These are phyloP conservation scores for Chytriomyces hyalinus DNA, from an alignment of 192 early-diverging fungal species.

Conservation along the genomic window DNA sequence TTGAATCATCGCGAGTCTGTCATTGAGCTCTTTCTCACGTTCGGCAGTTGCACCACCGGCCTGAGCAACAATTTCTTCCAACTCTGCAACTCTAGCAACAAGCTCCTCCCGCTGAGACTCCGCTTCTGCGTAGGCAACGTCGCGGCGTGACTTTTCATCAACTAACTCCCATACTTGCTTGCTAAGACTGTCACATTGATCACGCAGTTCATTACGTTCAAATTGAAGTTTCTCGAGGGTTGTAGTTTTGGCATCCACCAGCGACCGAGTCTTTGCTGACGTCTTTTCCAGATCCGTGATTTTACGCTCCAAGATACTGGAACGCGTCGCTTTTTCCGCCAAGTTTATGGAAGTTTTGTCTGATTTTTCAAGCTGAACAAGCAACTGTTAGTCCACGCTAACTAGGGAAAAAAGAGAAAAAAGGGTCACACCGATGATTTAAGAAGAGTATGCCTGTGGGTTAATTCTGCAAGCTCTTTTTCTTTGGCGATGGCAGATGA, in stretches of 20 bases:
- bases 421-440: slow-evolving; percentile 20
- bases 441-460: slow-evolving; percentile 13
- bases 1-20: not conserved
- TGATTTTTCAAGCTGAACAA: slow-evolving; percentile 30
- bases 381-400: not conserved
- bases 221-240: slow-evolving; percentile 26
- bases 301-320: slow-evolving; percentile 23
- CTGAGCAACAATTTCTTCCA: slow-evolving; percentile 7
- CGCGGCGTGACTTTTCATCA: slow-evolving; percentile 3
- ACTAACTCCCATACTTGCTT: slow-evolving; percentile 18
- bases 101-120: slow-evolving; percentile 16
- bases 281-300: slow-evolving; percentile 35
- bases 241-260: slow-evolving; percentile 30
- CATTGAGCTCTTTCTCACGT: not conserved
- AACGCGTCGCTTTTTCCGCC: slow-evolving; percentile 19
- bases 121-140: not conserved
- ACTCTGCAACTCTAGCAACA: slow-evolving; percentile 3
- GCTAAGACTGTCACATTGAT: slow-evolving; percentile 8
- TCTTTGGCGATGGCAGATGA: slow-evolving; percentile 25
- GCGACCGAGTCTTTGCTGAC: slow-evolving; percentile 20
- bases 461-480: slow-evolving; percentile 28
- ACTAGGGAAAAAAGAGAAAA: not conserved
- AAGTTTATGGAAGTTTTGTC: slow-evolving; percentile 29
- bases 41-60: not conserved
- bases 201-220: slow-evolving; percentile 35